Evolutionary conservation across 2,329 filamentous ascomycete genomes (phyloP), one percentile per base, ranked within the genome.

Genomic region (Biscogniauxia mediterranea): DNA sequence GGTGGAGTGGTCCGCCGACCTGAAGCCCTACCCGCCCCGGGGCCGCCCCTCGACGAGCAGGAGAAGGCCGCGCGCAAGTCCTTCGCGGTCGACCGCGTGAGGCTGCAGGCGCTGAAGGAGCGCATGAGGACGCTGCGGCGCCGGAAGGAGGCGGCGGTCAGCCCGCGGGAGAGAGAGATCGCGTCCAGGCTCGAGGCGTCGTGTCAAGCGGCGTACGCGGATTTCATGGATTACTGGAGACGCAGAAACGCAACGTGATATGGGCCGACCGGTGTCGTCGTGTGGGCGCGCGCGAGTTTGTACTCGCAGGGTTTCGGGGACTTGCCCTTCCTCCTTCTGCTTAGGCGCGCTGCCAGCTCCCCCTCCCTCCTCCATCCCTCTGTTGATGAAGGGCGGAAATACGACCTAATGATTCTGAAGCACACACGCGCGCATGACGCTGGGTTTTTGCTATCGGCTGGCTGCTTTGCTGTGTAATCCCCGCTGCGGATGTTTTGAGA

Each of bases 1-100:
- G 74, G 83, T 79, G 15, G 62, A 70, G 20, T 73, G 75, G 64
- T 83, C 80, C 13, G 15, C 15, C 3, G 38, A 46, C 15, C 7
- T 13, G 13, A 15, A n/a, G 38, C 38, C 38, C 6, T n/a, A 11
- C 38, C 13, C 13, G 11, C 2, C 38, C 17, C 7, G 17, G 38
- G n/a, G n/a, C n/a, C 9, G 23, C 15, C 21, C 42, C 38, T 5
- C 19, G n/a, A 11, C 8, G 17, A 2, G 15, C 11, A n/a, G 20
- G 15, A 32, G 8, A 26, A 28, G 13, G 21, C 21, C 13, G 8
- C 9, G 15, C 13, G 17, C 15, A 50, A 32, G 55, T 6, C 11
- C n/a, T n/a, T 32, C 19, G 55, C 55, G 23, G 21, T 19, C 1
- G 19, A 49, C 7, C 54, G 54, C 15, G 54, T 23, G 17, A 15